Conservation (phyloP, 495 filamentous ascomycete genomes). For the Glarea lozoyensis region DNA sequence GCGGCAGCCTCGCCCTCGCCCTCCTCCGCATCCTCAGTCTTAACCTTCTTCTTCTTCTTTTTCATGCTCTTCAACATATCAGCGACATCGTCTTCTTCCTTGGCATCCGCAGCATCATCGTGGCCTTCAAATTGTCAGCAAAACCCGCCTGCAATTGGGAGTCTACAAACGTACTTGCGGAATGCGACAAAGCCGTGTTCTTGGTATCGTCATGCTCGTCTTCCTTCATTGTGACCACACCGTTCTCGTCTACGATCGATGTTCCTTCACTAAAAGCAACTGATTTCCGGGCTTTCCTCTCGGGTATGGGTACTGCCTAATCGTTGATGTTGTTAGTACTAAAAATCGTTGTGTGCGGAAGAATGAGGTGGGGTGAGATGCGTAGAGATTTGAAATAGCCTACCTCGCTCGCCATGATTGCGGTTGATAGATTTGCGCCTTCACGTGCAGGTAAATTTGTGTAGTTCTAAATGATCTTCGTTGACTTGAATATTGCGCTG, state of each 20-base stretch:
- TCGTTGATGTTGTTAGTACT: slow-evolving; percentile 28
- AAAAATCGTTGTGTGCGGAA: slow-evolving; percentile 6
- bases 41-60: slow-evolving; percentile 81
- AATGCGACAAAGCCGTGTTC: slow-evolving; percentile 58
- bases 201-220: slow-evolving; percentile 56
- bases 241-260: slow-evolving; percentile 77
- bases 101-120: slow-evolving; percentile 18
- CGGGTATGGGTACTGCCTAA: slow-evolving; percentile 26
- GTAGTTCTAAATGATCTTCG: too few relatives aligned
- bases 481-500: too few relatives aligned
- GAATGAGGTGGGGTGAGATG: slow-evolving; percentile 9
- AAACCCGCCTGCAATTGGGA: too few relatives aligned
- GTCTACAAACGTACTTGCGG: slow-evolving; percentile 54
- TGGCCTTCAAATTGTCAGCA: slow-evolving; percentile 30
- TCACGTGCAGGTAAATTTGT: too few relatives aligned
- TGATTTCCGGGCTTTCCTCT: slow-evolving; percentile 69
- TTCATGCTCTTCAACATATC: slow-evolving; percentile 73
- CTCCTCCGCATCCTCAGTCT: slow-evolving; percentile 50
- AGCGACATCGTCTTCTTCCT: slow-evolving; percentile 55
- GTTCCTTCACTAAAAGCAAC: slow-evolving; percentile 83
- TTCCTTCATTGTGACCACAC: slow-evolving; percentile 57
- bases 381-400: slow-evolving; percentile 7
- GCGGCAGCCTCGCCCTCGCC: slow-evolving; percentile 38
- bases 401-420: slow-evolving; percentile 33
- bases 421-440: slow-evolving; percentile 8